Evolutionary conservation across 1,284 basidiomycete genomes (phyloP).

Genomic region (Melampsora larici-populina): DNA sequence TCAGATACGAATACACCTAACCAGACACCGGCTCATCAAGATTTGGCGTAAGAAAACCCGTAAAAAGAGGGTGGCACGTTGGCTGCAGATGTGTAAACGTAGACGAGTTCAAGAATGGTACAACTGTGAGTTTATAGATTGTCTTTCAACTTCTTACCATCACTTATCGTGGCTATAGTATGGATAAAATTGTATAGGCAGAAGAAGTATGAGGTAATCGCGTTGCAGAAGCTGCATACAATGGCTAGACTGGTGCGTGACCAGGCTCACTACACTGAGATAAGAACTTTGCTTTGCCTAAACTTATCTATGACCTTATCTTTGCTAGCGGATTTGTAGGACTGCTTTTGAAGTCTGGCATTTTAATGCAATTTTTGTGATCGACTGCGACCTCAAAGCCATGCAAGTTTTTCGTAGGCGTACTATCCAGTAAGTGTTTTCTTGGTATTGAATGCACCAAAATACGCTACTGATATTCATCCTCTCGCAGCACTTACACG

Average conservation of each 20-base stretch:
- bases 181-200: neutral
- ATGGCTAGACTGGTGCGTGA: neutral
- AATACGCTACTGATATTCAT: neutral
- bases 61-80: slow-evolving; percentile 5
- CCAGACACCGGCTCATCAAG: neutral
- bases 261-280: neutral
- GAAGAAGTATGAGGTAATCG: neutral
- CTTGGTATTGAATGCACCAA: neutral
- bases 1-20: slow-evolving; percentile 18
- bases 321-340: neutral
- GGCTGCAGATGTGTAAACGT: slow-evolving; percentile 2
- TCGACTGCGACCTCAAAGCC: neutral
- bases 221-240: slow-evolving; percentile 4
- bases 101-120: neutral
- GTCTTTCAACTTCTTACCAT: neutral
- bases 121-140: neutral
- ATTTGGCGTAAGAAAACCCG: slow-evolving; percentile 21
- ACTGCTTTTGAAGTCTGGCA: neutral
- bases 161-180: neutral
- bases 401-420: neutral
- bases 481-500: neutral
- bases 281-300: too few relatives aligned
- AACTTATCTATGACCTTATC: too few relatives aligned
- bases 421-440: neutral
- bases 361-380: neutral